Base-by-base conservation (phyloP, 2,329 filamentous ascomycete genomes). In the Calonectria naviculata region DNA sequence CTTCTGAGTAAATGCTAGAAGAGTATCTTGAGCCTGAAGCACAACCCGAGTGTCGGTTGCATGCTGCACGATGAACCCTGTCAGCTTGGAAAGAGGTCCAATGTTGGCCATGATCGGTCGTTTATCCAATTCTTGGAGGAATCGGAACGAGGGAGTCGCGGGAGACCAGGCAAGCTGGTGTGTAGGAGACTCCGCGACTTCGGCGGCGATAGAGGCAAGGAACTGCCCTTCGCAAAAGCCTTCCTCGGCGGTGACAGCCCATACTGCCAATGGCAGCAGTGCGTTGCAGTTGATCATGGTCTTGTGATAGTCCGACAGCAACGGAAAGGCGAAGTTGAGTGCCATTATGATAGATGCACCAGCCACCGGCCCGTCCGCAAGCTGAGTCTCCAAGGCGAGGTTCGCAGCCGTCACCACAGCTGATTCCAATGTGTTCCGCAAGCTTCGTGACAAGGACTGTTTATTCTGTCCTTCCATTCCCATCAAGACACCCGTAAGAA, bases 151-250 rank as follows among this genome's bases (percentile, higher is more conserved):
- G 1, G 87, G 84, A 0, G 93, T 91, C 10, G 82, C 82, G 12
- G 84, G 83, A 28, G 87, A 84, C 94, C 95, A 98, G 60, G 89
- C 87, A 70, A 95, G 89, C 12, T 81, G 72, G 34, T 76, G 77
- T 9, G 72, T 78, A 19, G 80, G 77, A 21, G 80, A 77, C 68
- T 91, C 87, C 3, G 87, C 84, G 28, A 95, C 86, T 76, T 97
- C 94, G 17, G 88, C 83, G 74, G 93, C 90, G 71, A 97, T 89
- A 0, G 88, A 87, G 1, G 88, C 89, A 4, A 98, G 85, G 74
- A 97, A 96, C 73, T 93, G 92, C 0, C 92, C 94, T 21, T 92
- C 91, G 74, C 93, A 90, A 62, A 97, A 91, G 1, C 95, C 95
- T 78, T 95, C 93, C 0, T 86, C 87, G 47, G 92, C 92, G 8